These are phyloP conservation scores for Puccinia coronata DNA, from an alignment of 1,284 basidiomycete species.

Conservation along the genomic window DNA sequence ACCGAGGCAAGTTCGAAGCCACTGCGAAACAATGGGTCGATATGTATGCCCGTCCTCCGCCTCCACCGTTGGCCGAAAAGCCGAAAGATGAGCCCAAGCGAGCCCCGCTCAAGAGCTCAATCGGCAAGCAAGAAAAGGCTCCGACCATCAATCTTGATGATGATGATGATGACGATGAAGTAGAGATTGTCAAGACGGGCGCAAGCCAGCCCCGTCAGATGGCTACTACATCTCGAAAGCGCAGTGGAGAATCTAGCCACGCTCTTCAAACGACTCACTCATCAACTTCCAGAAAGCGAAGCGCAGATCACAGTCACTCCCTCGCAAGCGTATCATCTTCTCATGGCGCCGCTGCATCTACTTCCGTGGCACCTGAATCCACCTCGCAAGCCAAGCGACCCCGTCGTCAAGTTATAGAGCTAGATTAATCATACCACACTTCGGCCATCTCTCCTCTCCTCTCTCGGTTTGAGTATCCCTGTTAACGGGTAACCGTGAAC, in stretches of 20 bases:
- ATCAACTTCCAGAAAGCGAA: conserved; percentile 1
- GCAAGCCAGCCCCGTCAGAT: not conserved
- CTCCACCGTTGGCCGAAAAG: not conserved
- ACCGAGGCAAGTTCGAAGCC: conserved; percentile 19
- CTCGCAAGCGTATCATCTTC: not conserved
- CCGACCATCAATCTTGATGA: not conserved
- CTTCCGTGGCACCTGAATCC: not conserved
- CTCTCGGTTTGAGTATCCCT: not conserved
- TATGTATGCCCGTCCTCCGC: conserved; percentile 12
- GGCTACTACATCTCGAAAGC: not conserved
- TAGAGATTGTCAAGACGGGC: not conserved
- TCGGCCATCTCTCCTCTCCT: not conserved
- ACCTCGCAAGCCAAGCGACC: not conserved
- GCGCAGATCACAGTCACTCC: not conserved
- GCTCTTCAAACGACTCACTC: not conserved
- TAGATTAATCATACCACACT: not conserved
- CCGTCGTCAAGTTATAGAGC: conserved; percentile 9
- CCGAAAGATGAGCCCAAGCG: not conserved
- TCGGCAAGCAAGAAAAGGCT: not conserved
- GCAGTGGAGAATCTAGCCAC: not conserved
- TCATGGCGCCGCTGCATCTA: not conserved
- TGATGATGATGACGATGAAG: conserved; percentile 14
- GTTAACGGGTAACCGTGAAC: not conserved
- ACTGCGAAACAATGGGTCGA: conserved; percentile 20
- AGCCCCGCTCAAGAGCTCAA: not conserved